Evolutionary conservation across 2,329 filamentous ascomycete species (phyloP).

Genomic region (Chaetomiaceae sp.): DNA sequence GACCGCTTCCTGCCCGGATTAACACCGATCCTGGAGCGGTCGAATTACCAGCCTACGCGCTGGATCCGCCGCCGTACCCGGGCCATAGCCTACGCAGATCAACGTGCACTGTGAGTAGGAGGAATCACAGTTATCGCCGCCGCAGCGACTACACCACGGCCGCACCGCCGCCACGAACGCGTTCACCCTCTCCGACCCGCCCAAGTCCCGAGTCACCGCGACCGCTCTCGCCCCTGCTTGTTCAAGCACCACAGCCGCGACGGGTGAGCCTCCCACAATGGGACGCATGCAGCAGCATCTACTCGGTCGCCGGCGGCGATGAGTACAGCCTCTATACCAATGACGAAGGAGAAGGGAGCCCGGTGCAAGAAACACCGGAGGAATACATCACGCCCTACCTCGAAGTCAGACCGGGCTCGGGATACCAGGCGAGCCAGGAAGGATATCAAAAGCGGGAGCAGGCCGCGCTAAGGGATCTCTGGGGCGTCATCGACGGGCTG

Average conservation of each 20-base stretch:
- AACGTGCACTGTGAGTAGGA: not conserved
- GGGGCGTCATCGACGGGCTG: conserved; percentile 11
- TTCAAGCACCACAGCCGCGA: not conserved
- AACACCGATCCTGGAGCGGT: not conserved
- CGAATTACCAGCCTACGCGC: not conserved
- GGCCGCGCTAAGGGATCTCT: conserved; percentile 12
- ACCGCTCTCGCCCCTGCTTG: not conserved
- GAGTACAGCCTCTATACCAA: not conserved
- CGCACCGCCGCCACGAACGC: not conserved
- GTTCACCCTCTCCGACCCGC: not conserved
- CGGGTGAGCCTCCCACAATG: not conserved
- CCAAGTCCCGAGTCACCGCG: not conserved
- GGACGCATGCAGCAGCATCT: not conserved
- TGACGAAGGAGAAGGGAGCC: not conserved
- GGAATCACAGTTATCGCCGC: not conserved
- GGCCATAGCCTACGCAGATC: not conserved
- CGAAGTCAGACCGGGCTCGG: not conserved
- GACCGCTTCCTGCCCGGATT: not conserved
- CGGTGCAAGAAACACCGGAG: not conserved
- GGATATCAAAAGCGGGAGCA: not conserved
- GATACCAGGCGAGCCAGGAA: not conserved
- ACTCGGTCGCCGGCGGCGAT: not conserved
- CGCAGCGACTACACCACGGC: not conserved
- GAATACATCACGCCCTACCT: not conserved
- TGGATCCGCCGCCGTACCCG: not conserved